These are phyloP conservation scores for Cyberlindnera veronae DNA, from an alignment of 805 yeast species.

Conservation along the genomic window DNA sequence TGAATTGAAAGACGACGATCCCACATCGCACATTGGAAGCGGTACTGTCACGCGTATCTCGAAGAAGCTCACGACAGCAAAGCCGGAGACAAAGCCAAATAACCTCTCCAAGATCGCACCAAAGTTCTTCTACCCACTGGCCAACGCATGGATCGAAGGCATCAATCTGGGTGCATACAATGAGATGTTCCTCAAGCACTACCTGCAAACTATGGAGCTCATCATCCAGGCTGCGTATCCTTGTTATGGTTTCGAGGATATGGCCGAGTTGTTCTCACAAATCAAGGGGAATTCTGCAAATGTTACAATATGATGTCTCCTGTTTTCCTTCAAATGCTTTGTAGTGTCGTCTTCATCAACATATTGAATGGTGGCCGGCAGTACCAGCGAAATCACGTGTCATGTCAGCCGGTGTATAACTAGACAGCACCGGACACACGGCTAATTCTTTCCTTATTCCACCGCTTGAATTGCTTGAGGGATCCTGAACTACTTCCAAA, in stretches of 20 bases:
- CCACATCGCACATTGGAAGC: slow-evolving; percentile 6
- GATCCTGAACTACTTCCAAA: no score
- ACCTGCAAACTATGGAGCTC: slow-evolving; percentile 43
- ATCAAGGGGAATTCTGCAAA: slow-evolving; percentile 20
- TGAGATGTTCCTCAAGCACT: slow-evolving; percentile 48
- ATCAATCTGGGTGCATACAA: slow-evolving; percentile 54
- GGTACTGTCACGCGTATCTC: slow-evolving; percentile 33
- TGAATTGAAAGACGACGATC: slow-evolving; percentile 16
- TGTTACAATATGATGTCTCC: slow-evolving; percentile 6
- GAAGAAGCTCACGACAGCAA: slow-evolving; percentile 27
- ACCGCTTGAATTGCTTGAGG: no score
- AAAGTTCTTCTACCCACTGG: slow-evolving; percentile 49
- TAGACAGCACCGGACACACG: no score
- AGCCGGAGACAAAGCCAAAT: slow-evolving; percentile 22
- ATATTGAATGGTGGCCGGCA: no score
- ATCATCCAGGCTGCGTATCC: slow-evolving; percentile 49
- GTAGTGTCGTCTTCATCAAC: neutral
- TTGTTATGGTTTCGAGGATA: slow-evolving; percentile 33
- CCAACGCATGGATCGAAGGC: slow-evolving; percentile 51
- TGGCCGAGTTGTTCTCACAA: slow-evolving; percentile 30
- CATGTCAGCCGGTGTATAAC: no score
- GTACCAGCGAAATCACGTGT: no score
- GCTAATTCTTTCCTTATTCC: no score
- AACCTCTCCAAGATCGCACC: slow-evolving; percentile 36
- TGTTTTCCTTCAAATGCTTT: neutral